phyloP scores from a whole-genome alignment of 1,284 basidiomycete species.

The Exobasidium cylindrosporum region DNA sequence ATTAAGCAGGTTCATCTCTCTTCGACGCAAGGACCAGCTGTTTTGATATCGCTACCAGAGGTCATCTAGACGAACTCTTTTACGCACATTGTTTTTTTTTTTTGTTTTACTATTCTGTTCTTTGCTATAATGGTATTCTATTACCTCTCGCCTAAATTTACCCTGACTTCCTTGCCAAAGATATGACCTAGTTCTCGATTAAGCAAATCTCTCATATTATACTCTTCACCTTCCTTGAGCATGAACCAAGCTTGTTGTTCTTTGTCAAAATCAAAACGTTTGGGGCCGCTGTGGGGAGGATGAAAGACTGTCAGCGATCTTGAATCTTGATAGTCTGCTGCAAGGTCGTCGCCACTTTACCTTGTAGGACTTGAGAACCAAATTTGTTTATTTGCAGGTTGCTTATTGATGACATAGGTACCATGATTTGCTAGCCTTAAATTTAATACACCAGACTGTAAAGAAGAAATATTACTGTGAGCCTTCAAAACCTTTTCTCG shows the following conservation, averaged over 20 bases:
- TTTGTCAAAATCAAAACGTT: slow-evolving; percentile 50
- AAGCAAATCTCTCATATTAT: slow-evolving; percentile 36
- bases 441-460: slow-evolving; percentile 82
- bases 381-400: slow-evolving; percentile 97
- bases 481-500: not conserved
- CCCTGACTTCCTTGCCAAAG: slow-evolving; percentile 30
- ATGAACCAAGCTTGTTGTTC: slow-evolving; percentile 42
- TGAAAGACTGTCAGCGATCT: not conserved
- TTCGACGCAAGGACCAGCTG: slow-evolving; percentile 79
- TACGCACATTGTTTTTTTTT: not conserved
- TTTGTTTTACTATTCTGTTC: not conserved
- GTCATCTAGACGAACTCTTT: slow-evolving; percentile 16
- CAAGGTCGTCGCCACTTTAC: slow-evolving; percentile 24
- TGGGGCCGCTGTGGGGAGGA: slow-evolving; percentile 37
- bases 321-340: not conserved
- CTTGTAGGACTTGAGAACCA: slow-evolving; percentile 83
- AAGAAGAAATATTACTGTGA: slow-evolving; percentile 1
- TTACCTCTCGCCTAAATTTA: slow-evolving; percentile 15
- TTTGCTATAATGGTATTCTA: not conserved
- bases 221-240: slow-evolving; percentile 38
- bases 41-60: slow-evolving; percentile 61
- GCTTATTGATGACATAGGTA: slow-evolving; percentile 99
- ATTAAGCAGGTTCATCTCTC: slow-evolving; percentile 69
- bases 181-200: slow-evolving; percentile 38
- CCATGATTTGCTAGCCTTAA: slow-evolving; percentile 76